Base-by-base conservation (phyloP, 2,329 filamentous ascomycete species). In the Huntiella omanensis region DNA sequence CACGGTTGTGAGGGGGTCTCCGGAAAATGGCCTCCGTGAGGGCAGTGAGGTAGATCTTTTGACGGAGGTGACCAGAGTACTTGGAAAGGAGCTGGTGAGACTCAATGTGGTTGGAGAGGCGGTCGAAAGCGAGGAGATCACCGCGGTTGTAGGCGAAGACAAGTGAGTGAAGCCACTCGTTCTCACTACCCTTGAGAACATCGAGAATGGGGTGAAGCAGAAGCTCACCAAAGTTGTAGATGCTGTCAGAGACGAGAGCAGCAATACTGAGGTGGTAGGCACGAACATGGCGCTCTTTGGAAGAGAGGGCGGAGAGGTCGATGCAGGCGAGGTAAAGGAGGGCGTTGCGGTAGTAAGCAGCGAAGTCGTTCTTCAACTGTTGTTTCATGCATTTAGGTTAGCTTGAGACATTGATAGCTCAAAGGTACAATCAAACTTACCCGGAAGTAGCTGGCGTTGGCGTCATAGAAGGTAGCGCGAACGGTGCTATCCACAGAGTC, bases 141-240 rank as follows among this genome's bases (percentile, higher is more conserved):
- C 91, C 91, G 40, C 86, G 80, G 69, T 98, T 98, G 70, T 95
- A 98, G 49, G 91, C 87, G 58, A 95, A 92, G 40, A 98, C 77
- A n/a, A 98, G 77, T 38, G 95, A 83, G 52, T 86, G 83, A 52
- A 98, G 73, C 91, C 91, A 98, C 44, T 77, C 70, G 59, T 92
- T 75, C 37, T 79, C 73, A 55, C 79, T 75, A 57, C 70, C 70
- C 17, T 60, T 59, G 45, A 98, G 75, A 15, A 82, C 80, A 58
- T 94, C 83, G 52, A 98, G 78, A 58, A 98, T 93, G 3, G 91
- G 91, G 61, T 98, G 91, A 54, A 98, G 75, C 32, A 98, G 76
- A n/a, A 98, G 79, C 69, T 98, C 91, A 62, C 91, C 91, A 56
- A 98, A 98, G 69, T 98, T 98, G 75, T 98, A 96, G 66, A 96